Percentiles rank a stretch among this genome's conserved stretches.
Conservation (phyloP, 805 yeast species). For the Spathaspora arborariae region DNA sequence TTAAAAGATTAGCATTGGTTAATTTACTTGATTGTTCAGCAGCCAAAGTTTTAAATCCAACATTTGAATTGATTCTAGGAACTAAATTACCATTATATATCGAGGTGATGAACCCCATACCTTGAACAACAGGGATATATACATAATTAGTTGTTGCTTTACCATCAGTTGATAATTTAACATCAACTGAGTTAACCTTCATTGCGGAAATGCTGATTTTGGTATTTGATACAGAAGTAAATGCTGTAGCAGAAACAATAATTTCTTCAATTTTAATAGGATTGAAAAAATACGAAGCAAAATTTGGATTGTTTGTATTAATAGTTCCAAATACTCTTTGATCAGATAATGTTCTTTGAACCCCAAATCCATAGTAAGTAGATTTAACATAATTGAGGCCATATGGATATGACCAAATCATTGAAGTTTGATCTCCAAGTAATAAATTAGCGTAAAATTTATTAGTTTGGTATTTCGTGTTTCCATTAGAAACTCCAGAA, state of each 20-base stretch:
- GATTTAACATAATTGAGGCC: conserved; percentile 46
- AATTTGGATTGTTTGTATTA: conserved; percentile 40
- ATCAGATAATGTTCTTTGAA: conserved; percentile 50
- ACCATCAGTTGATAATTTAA: conserved; percentile 25
- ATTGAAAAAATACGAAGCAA: conserved; percentile 47
- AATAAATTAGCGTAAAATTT: conserved; percentile 69
- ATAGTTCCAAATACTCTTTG: conserved; percentile 47
- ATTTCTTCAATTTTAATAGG: conserved; percentile 56
- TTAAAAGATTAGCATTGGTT: conserved; percentile 13
- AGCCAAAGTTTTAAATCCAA: conserved; percentile 22
- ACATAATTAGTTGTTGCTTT: conserved; percentile 35
- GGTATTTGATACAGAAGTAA: conserved; percentile 25
- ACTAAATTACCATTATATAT: conserved; percentile 43
- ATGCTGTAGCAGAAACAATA: conserved; percentile 50
- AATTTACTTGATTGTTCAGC: conserved; percentile 9
- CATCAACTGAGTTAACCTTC: conserved; percentile 49
- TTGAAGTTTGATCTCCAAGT: conserved; percentile 45
- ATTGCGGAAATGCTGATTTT: conserved; percentile 45
- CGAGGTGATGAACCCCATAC: conserved; percentile 76
- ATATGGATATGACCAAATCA: conserved; percentile 67
- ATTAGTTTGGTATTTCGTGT: conserved; percentile 60
- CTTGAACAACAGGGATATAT: conserved; percentile 63
- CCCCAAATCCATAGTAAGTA: conserved; percentile 54
- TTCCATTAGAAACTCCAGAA: conserved; percentile 41
- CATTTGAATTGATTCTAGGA: conserved; percentile 54